Evolutionary conservation across 2,329 filamentous ascomycete species (phyloP).

Genomic region (Arachnopeziza araneosa): DNA sequence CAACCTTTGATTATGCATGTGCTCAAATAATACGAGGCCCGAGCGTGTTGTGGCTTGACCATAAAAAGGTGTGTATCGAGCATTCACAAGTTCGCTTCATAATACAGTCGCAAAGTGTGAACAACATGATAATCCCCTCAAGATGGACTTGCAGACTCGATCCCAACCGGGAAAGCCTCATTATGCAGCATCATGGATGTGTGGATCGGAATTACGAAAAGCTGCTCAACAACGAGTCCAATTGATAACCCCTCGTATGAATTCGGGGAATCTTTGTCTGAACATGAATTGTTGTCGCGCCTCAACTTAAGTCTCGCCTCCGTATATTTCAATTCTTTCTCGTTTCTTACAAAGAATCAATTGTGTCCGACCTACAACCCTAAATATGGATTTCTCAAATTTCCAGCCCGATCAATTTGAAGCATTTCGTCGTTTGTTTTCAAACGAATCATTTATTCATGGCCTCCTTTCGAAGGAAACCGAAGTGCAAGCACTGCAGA

Average conservation of each 20-base stretch:
- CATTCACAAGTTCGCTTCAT: background rate
- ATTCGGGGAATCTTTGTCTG: background rate
- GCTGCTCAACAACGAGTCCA: background rate
- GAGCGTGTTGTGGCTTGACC: background rate
- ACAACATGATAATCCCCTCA: background rate
- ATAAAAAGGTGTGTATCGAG: background rate
- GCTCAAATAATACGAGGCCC: background rate
- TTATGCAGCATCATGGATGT: background rate
- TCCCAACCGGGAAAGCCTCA: background rate
- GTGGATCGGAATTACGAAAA: background rate
- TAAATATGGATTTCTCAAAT: background rate
- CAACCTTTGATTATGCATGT: background rate
- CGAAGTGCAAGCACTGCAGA: background rate
- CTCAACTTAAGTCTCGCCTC: background rate
- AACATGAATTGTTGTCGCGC: background rate
- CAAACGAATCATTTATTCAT: background rate
- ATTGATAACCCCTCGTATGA: background rate
- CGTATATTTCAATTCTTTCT: too few species aligned
- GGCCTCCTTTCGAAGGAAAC: background rate
- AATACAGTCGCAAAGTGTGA: background rate
- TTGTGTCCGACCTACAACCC: background rate
- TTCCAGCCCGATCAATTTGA: background rate
- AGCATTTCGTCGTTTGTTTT: background rate
- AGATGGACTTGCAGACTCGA: background rate
- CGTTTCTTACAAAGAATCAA: background rate